phyloP scores from a whole-genome alignment of 2,329 filamentous ascomycete species.

The Penicillium freii region DNA sequence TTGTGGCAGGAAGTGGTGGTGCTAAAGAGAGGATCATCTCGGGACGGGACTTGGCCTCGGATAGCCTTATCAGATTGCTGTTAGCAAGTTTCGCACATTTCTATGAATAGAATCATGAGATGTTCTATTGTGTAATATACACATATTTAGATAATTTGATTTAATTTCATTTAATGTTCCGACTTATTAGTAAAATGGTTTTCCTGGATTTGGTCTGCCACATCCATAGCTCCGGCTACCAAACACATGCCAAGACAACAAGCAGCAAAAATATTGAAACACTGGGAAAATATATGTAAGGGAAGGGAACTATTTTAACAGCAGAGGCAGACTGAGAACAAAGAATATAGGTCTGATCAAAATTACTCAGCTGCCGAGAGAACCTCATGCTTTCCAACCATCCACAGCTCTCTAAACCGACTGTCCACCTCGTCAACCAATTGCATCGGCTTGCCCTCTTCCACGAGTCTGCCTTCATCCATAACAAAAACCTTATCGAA shows the following conservation, averaged over 20 bases:
- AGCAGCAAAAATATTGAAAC: background rate
- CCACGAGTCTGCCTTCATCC: background rate
- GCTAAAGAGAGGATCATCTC: constrained; percentile 18
- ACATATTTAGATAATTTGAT: background rate
- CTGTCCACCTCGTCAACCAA: background rate
- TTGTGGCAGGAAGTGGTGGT: constrained; percentile 16
- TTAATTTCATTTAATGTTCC: background rate
- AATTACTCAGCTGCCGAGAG: background rate
- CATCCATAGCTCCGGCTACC: background rate
- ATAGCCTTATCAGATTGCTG: constrained; percentile 24
- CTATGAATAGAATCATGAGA: background rate
- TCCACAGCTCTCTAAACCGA: background rate
- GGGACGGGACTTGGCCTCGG: constrained; percentile 16
- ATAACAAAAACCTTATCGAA: background rate
- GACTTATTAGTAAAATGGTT: background rate
- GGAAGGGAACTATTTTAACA: no score
- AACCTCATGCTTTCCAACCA: background rate
- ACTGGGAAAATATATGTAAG: background rate
- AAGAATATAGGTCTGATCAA: background rate
- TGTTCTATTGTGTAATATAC: background rate
- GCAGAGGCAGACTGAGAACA: background rate
- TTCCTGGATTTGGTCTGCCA: background rate
- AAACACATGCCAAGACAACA: background rate
- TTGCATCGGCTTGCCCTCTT: background rate
- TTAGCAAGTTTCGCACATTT: background rate